These are phyloP conservation scores for Xylaria sp. DNA, from an alignment of 2,329 filamentous ascomycete species.

Conservation along the genomic window DNA sequence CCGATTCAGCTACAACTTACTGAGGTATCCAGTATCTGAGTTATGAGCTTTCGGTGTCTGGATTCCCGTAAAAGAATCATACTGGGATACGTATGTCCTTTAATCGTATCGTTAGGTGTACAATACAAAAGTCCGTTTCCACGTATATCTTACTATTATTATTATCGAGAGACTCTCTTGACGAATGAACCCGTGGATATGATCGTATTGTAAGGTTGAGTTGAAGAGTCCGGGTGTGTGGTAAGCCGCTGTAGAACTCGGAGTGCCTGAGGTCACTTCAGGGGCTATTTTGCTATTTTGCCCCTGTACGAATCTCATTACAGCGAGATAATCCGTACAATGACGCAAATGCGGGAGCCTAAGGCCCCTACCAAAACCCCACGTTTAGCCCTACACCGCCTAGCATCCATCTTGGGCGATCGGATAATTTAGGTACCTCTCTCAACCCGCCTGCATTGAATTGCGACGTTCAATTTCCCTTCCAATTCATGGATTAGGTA, in stretches of 20 bases:
- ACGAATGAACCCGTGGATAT: neutral
- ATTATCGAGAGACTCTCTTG: neutral
- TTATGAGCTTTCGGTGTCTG: neutral
- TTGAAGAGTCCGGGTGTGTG: no score
- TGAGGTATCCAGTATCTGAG: neutral
- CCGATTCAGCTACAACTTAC: neutral
- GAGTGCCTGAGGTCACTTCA: no score
- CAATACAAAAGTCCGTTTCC: neutral
- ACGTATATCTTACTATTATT: neutral
- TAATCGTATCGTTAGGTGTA: neutral
- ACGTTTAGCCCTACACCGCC: no score
- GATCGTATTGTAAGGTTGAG: neutral
- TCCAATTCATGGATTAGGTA: neutral
- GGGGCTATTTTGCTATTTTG: no score
- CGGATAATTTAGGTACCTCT: no score
- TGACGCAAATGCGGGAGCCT: no score
- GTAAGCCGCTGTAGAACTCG: no score
- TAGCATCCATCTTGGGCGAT: no score
- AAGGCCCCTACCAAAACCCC: neutral
- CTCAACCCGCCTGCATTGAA: neutral
- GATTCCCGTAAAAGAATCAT: neutral
- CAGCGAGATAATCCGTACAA: no score
- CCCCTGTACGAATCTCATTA: no score
- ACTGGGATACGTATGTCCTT: neutral
- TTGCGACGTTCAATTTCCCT: neutral